These are phyloP conservation scores for Vigna angularis DNA, from an alignment of 306 rosid species.

Conservation along the genomic window DNA sequence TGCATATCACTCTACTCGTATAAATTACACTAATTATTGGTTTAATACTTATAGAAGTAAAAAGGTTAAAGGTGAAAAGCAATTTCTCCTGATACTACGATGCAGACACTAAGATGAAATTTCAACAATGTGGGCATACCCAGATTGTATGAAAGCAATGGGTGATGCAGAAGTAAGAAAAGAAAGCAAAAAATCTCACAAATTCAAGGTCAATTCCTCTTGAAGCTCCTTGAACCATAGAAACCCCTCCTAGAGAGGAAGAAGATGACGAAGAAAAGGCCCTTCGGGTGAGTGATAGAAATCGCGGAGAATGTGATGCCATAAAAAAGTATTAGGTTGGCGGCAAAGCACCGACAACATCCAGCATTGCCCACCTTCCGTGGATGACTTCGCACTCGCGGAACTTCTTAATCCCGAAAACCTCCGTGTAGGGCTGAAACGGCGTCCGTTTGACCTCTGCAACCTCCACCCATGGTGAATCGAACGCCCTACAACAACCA, in stretches of 20 bases:
- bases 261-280: slow-evolving; percentile 43
- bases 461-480: slow-evolving; percentile 45
- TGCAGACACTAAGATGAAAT: background rate
- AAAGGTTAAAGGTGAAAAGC: background rate
- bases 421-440: slow-evolving; percentile 83
- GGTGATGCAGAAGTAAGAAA: background rate
- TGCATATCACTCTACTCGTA: no score
- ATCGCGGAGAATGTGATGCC: slow-evolving; percentile 47
- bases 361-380: slow-evolving; percentile 92
- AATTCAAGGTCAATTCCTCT: slow-evolving; percentile 69
- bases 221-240: slow-evolving; percentile 70
- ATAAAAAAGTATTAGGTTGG: slow-evolving; percentile 25
- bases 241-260: slow-evolving; percentile 48
- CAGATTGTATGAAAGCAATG: slow-evolving; percentile 1
- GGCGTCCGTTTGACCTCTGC: slow-evolving; percentile 68
- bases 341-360: slow-evolving; percentile 66
- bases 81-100: background rate
- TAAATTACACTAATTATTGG: background rate
- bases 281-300: slow-evolving; percentile 42
- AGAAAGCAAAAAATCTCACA: slow-evolving; percentile 39
- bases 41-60: background rate
- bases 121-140: slow-evolving; percentile 21
- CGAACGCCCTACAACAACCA: no score
- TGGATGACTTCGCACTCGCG: slow-evolving; percentile 83
- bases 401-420: slow-evolving; percentile 81